phyloP scores from a whole-genome alignment of 345 rosid species.

The Moringa oleifera region DNA sequence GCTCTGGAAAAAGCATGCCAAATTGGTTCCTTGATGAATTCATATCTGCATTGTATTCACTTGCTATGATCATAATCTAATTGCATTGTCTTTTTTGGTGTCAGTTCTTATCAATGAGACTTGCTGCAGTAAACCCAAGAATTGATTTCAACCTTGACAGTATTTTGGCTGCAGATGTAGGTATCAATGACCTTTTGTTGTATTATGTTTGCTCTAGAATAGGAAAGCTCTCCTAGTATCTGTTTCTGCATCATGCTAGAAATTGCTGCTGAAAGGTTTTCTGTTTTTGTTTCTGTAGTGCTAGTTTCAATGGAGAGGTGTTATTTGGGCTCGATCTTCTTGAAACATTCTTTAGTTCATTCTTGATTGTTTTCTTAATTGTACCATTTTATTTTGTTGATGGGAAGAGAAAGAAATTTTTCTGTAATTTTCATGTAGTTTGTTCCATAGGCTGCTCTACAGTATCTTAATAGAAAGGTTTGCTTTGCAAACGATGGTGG shows the following conservation, averaged over 20 bases:
- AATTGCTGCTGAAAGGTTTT: not conserved
- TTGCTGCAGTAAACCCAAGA: conserved; percentile 81
- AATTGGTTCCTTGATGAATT: not conserved
- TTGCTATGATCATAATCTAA: conserved; percentile 11
- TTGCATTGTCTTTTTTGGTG: conserved; percentile 24
- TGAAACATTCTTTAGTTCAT: conserved; percentile 6
- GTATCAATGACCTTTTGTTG: conserved; percentile 17
- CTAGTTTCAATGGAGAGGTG: not conserved
- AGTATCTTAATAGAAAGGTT: conserved; percentile 1
- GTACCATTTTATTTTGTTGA: not conserved
- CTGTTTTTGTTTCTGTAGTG: not conserved
- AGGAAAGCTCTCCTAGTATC: not conserved
- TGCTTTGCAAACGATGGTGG: conserved; percentile 10
- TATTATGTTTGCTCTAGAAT: not conserved
- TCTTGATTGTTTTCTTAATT: not conserved
- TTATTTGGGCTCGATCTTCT: not conserved
- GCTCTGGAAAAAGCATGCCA: not conserved
- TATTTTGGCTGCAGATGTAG: conserved; percentile 74
- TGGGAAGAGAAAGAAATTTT: too few species aligned
- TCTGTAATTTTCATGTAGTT: too few species aligned
- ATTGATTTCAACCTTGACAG: conserved; percentile 72
- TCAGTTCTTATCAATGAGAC: conserved; percentile 95
- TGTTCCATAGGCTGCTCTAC: not conserved
- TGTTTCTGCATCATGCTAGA: not conserved
- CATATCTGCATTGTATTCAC: not conserved